Base-by-base conservation (phyloP, 306 rosid genomes). In the Acacia melanoxylon region DNA sequence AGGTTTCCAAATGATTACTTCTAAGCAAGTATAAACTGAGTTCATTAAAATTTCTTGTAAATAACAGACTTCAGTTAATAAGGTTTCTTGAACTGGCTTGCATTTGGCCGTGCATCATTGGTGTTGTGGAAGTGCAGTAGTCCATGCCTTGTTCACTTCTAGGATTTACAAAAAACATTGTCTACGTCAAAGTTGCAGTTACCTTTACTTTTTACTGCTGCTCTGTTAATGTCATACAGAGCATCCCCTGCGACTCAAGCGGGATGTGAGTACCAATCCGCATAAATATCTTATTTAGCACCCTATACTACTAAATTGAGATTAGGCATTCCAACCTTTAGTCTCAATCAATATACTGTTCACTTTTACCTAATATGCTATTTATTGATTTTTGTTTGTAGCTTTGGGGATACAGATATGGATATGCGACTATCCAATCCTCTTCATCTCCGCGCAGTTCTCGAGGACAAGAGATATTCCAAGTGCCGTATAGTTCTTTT, bases 351-450 rank as follows among this genome's bases (percentile, higher is more conserved):
- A 20, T 56, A 10, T 65, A 41, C 54, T 11, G 63, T 37, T 62
- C 46, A 19, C 71, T 75, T 44, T 58, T 51, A 54, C 63, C 65
- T 41, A 27, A 33, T 77, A 51, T 82, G 29, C 79, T 65, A 65
- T 67, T 17, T 54, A 54, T 27, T 20, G 25, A 20, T 74, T 85
- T 74, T 40, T 79, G 33, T 54, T 58, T 79, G 83, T 84, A 95
- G 99, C 51, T 93, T 93, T 75, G 99, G 99, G 12, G 99, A 95
- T 85, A 88, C 83, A 86, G 95, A 89, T 90, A 81, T 95, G 86
- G 93, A 95, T 84, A 15, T 95, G 93, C 83, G 94, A 87, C 88
- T 95, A 29, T 41, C 99, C 70, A 95, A 93, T 84, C 97, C 95
- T 81, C 94, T 95, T 81, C 91, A 91, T 87, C 99, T 95, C 72